A percentile compares a stretch with the other conserved stretches of the same genome.
These are phyloP conservation scores for Phytopythium boreale DNA, from an alignment of 352 stramenopile genomes.

Conservation along the genomic window DNA sequence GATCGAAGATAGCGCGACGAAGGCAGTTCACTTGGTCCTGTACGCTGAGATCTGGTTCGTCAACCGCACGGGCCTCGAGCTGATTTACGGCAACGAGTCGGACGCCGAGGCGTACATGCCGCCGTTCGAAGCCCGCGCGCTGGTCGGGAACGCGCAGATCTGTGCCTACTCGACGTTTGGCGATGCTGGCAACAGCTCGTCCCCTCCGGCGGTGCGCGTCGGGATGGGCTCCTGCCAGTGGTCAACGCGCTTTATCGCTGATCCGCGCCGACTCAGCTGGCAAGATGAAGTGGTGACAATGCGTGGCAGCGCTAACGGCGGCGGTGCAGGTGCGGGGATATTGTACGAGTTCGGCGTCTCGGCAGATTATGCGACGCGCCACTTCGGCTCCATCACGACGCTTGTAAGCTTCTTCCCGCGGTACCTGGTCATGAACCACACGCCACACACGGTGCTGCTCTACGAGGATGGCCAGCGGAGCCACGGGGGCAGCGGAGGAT, in stretches of 20 bases:
- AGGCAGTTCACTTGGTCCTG: constrained; percentile 43
- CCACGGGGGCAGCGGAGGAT: neutral
- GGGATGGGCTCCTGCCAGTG: constrained; percentile 55
- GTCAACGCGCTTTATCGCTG: constrained; percentile 68
- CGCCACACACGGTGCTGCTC: constrained; percentile 61
- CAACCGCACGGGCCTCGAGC: constrained; percentile 73
- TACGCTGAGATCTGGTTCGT: constrained; percentile 80
- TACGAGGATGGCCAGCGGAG: constrained; percentile 33
- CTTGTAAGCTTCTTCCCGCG: constrained; percentile 82
- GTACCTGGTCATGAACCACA: constrained; percentile 73
- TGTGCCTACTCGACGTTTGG: constrained; percentile 49
- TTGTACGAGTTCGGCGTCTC: constrained; percentile 83
- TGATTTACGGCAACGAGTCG: constrained; percentile 67
- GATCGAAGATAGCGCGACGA: constrained; percentile 30
- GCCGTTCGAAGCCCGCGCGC: constrained; percentile 40
- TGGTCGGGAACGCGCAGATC: constrained; percentile 78
- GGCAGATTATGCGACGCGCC: constrained; percentile 72
- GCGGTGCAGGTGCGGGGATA: constrained; percentile 17
- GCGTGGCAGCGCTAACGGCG: constrained; percentile 12
- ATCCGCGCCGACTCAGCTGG: constrained; percentile 75
- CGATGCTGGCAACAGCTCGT: constrained; percentile 19
- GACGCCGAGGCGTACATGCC: constrained; percentile 65
- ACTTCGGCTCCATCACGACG: constrained; percentile 83
- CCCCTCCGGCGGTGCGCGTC: constrained; percentile 50
- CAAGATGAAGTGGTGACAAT: constrained; percentile 79